Base-by-base conservation (phyloP, 2,329 filamentous ascomycete species). In the Monilinia aucupariae region DNA sequence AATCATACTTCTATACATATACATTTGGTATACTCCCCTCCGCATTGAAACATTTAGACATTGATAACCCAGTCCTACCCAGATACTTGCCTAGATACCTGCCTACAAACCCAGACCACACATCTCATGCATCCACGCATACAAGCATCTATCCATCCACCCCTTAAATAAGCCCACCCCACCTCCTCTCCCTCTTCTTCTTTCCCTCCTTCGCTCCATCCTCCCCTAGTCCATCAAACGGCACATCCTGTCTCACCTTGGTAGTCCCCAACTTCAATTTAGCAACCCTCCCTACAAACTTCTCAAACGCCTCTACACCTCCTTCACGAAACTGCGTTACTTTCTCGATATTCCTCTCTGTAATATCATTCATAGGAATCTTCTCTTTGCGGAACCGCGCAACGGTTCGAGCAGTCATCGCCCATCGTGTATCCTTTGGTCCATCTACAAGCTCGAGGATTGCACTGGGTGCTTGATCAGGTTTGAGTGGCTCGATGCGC, bases 381-480 rank as follows among this genome's bases (percentile, higher is more conserved):
- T 85, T 81, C 17, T 85, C 75, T 54, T 75, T 72, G 63, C 80
- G 77, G 72, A 86, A 82, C 30, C 86, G 82, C 50, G 90, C 91
- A 8, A 97, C 81, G 0, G 91, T 87, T 70, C 89, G 89, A 32
- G 94, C 94, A 3, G 92, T 96, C 84, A 97, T 87, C 71, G 91
- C 91, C 78, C 97, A 97, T 41, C 92, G 89, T 80, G 96, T 90
- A 77, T 99, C 94, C 75, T 88, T 89, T 41, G 92, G 91, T 43
- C 93, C 92, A 76, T 99, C 94, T 66, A 99, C 92, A 39, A 99
- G 84, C 78, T 97, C 92, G 54, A 99, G 86, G 67, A 99, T 92
- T 27, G 94, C 93, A 41, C 89, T 92, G 67, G 87, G 85, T 10
- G 90, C 93, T 78, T 97, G 91, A 76, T 97, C 93, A 75, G 81